These are phyloP conservation scores for Syncephalis plumigaleata DNA, from an alignment of 371 early-diverging fungal genomes.

Conservation along the genomic window DNA sequence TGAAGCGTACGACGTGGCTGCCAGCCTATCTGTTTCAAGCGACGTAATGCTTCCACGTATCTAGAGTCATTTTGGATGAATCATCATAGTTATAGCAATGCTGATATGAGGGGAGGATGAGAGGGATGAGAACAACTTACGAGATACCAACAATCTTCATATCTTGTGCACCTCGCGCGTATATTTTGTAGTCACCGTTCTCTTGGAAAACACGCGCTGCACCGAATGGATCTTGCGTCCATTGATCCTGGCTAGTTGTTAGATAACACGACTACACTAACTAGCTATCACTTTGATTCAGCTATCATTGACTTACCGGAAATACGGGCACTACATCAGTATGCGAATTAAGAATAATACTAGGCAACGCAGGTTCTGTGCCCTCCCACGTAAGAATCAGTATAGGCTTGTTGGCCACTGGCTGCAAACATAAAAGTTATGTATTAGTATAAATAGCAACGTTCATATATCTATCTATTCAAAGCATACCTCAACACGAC, in stretches of 20 bases:
- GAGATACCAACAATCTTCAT: constrained; percentile 71
- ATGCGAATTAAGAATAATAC: constrained; percentile 61
- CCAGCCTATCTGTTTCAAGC: constrained; percentile 23
- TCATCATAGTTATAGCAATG: not conserved
- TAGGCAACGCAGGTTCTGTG: constrained; percentile 22
- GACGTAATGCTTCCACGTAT: constrained; percentile 57
- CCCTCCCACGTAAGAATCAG: constrained; percentile 49
- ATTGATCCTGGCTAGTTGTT: constrained; percentile 19
- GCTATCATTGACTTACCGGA: constrained; percentile 9
- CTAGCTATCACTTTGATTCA: not conserved
- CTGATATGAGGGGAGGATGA: too few species aligned
- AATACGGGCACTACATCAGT: constrained; percentile 76
- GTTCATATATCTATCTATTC: not conserved
- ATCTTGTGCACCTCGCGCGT: constrained; percentile 69
- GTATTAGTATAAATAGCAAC: too few species aligned
- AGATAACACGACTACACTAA: not conserved
- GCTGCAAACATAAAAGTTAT: constrained; percentile 3
- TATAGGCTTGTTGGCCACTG: constrained; percentile 42
- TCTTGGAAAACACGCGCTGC: constrained; percentile 31
- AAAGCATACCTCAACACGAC: constrained; percentile 21
- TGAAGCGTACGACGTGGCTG: constrained; percentile 44
- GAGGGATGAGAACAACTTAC: too few species aligned
- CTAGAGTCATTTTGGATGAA: constrained; percentile 6
- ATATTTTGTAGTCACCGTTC: constrained; percentile 37
- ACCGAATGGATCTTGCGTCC: constrained; percentile 55